Conservation (phyloP, 2,329 filamentous ascomycete genomes). For the Dactylellina sp. region DNA sequence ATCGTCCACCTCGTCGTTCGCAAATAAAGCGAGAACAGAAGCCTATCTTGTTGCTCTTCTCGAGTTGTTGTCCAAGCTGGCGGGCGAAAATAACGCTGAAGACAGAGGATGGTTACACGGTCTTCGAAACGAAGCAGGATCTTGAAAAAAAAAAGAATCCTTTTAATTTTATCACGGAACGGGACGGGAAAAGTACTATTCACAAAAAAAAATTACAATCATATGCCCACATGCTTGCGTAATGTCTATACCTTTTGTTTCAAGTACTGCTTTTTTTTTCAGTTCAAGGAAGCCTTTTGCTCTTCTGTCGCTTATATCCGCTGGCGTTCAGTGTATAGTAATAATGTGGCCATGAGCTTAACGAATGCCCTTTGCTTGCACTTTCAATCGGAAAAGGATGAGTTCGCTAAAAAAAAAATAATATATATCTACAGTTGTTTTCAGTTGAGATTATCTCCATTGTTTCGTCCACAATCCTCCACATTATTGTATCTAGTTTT, state of each 20-base stretch:
- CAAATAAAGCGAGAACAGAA: constrained; percentile 55
- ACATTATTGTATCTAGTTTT: too few relatives aligned
- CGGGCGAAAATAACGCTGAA: constrained; percentile 54
- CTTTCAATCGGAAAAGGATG: neutral
- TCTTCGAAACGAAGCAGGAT: constrained; percentile 43
- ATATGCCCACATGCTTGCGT: constrained; percentile 9
- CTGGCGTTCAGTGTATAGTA: constrained; percentile 56
- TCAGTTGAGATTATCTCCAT: too few relatives aligned
- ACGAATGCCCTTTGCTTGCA: constrained; percentile 11
- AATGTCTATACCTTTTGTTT: constrained; percentile 43
- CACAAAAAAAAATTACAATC: constrained; percentile 13
- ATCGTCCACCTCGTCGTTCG: constrained; percentile 55
- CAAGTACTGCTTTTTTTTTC: constrained; percentile 4
- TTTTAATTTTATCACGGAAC: neutral
- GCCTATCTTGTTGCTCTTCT: constrained; percentile 57
- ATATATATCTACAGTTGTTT: too few relatives aligned
- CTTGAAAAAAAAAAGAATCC: constrained; percentile 25
- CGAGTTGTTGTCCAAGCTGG: constrained; percentile 49
- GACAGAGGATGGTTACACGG: constrained; percentile 54
- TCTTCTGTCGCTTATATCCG: constrained; percentile 30
- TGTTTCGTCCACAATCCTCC: too few relatives aligned
- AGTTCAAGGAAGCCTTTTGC: constrained; percentile 19
- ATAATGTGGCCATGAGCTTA: constrained; percentile 49
- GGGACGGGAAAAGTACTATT: constrained; percentile 47
- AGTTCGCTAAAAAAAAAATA: too few relatives aligned